phyloP scores from a whole-genome alignment of 2,329 filamentous ascomycete species.

The Colletotrichum orchidophilum region DNA sequence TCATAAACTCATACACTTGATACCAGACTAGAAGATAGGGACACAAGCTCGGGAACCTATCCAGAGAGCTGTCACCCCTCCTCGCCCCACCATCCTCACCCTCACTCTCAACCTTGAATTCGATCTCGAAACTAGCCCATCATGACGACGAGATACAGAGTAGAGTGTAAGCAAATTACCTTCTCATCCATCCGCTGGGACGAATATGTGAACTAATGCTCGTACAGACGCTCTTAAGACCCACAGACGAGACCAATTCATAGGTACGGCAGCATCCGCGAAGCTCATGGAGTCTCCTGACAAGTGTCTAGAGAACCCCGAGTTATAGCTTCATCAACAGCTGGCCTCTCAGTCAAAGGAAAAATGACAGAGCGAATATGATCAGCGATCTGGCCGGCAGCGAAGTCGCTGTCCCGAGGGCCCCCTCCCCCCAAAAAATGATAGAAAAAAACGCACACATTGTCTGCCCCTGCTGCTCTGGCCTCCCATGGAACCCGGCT shows the following conservation, averaged over 20 bases:
- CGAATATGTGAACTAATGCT: conserved; percentile 25
- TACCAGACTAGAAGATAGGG: not conserved
- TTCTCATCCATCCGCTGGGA: not conserved
- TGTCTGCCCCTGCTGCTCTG: too few relatives aligned
- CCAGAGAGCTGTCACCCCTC: not conserved
- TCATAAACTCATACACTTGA: not conserved
- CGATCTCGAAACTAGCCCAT: conserved; percentile 17
- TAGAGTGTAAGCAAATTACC: conserved; percentile 74
- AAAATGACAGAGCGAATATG: not conserved
- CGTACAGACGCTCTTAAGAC: conserved; percentile 74
- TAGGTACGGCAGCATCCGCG: conserved; percentile 61
- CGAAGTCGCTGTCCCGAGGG: not conserved
- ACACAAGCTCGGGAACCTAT: not conserved
- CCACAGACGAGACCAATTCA: conserved; percentile 90
- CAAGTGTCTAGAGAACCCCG: not conserved
- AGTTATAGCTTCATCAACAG: not conserved
- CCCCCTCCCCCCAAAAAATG: too few relatives aligned
- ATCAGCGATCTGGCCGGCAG: not conserved
- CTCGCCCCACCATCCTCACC: not conserved
- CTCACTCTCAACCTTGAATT: not conserved
- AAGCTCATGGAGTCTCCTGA: not conserved
- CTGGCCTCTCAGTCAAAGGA: not conserved
- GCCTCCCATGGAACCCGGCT: too few relatives aligned
- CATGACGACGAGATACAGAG: conserved; percentile 73
- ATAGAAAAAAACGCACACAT: too few relatives aligned